Base-by-base conservation (phyloP, 1,284 basidiomycete genomes). In the Ceratobasidium sp. region DNA sequence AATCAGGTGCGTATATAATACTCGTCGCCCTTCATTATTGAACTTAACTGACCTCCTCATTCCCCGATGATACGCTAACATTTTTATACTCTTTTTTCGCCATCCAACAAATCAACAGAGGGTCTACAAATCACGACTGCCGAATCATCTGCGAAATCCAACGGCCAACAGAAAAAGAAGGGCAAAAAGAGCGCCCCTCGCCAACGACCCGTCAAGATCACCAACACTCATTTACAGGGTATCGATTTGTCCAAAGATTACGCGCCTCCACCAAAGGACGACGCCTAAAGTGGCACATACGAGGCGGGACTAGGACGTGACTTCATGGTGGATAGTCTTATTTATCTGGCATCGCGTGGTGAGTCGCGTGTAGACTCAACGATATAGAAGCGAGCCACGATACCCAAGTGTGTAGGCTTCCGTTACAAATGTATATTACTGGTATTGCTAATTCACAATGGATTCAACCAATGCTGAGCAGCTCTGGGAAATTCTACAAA, bases 151-250 rank as follows among this genome's bases (percentile, higher is more conserved):
- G 78, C 81, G n/a, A 84, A 86, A 22, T 25, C 60, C 8, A 89
- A 86, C 76, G 83, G 80, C 1, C 81, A 84, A 0, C 77, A 79
- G 8, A 91, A 90, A 80, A 93, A 90, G 82, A 93, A 92, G 77
- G 90, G 90, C 60, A 92, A 91, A 77, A 88, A 90, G 70, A 83
- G 86, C n/a, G 88, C 85, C 29, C 84, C 86, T 43, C 82, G 88
- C n/a, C 87, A 91, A 75, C 83, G 92, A 54, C 88, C 87, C 75
- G 86, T 88, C 72, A 88, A 91, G 74, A 86, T 96, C 72, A 95
- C 93, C 56, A 96, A 96, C 75, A 89, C 90, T 1, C 94, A 95
- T 82, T 78, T 95, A 76, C 90, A 88, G 76, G 88, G 85, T 42
- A 90, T 96, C 80, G 93, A 96, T 79, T 78, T 96, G 57, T 89